A percentile compares a stretch with the other conserved stretches of the same genome.
These are phyloP conservation scores for Cladosporium sp. DNA, from an alignment of 2,329 filamentous ascomycete genomes.

Conservation along the genomic window DNA sequence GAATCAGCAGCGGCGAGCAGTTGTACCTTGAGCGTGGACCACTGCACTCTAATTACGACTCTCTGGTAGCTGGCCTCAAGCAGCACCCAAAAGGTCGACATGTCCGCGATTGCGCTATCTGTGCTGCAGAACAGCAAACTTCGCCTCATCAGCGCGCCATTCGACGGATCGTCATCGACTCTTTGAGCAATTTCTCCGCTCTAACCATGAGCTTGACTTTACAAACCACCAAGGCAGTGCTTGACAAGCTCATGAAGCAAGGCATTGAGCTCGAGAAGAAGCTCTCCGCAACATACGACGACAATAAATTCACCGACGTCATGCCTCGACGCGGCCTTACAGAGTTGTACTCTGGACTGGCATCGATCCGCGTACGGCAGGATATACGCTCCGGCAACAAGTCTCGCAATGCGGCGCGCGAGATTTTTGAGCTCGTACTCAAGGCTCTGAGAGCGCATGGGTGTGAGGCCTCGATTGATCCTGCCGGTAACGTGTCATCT, in stretches of 20 bases:
- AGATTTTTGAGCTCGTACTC: not conserved
- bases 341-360: not conserved
- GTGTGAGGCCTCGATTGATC: not conserved
- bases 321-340: not conserved
- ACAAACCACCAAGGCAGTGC: not conserved
- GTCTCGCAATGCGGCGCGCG: not conserved
- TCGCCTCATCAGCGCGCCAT: not conserved
- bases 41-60: conserved; percentile 13
- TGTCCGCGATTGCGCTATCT: not conserved
- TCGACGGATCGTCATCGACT: not conserved
- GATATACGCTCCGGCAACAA: not conserved
- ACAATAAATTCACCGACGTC: not conserved
- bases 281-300: not conserved
- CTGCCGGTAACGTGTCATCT: not conserved
- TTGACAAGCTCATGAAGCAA: not conserved
- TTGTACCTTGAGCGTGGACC: conserved; percentile 27
- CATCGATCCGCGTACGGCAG: not conserved
- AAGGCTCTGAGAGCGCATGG: not conserved
- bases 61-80: not conserved
- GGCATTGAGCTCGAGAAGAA: not conserved
- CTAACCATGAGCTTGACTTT: not conserved
- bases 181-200: not conserved
- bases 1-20: conserved; percentile 45
- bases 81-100: not conserved
- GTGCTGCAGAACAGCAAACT: not conserved